A percentile compares a stretch with the other conserved stretches of the same genome.
phyloP scores from a whole-genome alignment of 2,329 filamentous ascomycete species.

The Aspergillus brunneoviolaceus region DNA sequence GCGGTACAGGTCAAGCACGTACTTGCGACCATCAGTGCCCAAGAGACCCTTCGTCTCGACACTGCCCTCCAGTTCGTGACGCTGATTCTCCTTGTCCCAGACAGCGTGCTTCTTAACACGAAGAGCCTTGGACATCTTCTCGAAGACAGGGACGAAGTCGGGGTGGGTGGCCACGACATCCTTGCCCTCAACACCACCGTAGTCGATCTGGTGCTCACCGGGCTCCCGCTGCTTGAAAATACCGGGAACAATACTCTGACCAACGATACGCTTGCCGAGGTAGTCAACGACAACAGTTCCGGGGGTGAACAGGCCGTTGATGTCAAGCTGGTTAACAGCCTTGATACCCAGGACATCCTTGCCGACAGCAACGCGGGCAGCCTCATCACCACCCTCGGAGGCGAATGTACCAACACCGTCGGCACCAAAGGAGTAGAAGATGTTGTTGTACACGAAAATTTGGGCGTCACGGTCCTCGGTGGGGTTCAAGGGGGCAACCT shows the following conservation, averaged over 20 bases:
- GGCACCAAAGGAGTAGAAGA: constrained; percentile 98
- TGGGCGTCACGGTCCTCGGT: constrained; percentile 91
- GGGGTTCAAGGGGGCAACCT: constrained; percentile 90
- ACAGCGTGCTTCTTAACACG: constrained; percentile 93
- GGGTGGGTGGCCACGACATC: constrained; percentile 90
- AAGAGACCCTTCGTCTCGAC: constrained; percentile 98
- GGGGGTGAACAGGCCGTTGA: constrained; percentile 88
- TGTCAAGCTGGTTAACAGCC: constrained; percentile 94
- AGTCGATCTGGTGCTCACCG: constrained; percentile 98
- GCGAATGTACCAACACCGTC: constrained; percentile 97
- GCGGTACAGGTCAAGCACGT: constrained; percentile 94
- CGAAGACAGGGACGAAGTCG: constrained; percentile 78
- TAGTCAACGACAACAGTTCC: constrained; percentile 97
- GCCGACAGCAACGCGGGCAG: constrained; percentile 89
- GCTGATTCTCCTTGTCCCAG: constrained; percentile 93
- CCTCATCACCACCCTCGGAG: constrained; percentile 93
- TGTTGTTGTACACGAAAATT: constrained; percentile 99
- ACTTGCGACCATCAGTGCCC: constrained; percentile 93
- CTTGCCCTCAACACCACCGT: constrained; percentile 95
- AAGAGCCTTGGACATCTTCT: constrained; percentile 85
- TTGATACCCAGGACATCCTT: constrained; percentile 96
- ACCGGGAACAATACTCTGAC: constrained; percentile 95
- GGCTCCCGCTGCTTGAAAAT: constrained; percentile 99
- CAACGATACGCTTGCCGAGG: constrained; percentile 92
- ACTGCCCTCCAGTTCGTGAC: constrained; percentile 88